phyloP scores from a whole-genome alignment of 306 rosid species.

The Acacia melanoxylon region DNA sequence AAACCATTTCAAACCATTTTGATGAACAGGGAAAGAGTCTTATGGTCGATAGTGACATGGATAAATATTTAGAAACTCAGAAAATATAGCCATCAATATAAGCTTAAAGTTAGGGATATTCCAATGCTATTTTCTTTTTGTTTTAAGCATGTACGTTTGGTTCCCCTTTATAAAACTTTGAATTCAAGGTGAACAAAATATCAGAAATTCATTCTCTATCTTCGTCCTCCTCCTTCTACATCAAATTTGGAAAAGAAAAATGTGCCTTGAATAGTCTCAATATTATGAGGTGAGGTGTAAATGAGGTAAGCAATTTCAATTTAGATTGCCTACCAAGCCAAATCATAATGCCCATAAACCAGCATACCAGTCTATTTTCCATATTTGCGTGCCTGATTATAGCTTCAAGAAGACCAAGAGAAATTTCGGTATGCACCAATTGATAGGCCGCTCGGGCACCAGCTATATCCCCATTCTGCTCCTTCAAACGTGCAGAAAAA shows the following conservation, averaged over 20 bases:
- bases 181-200: too few relatives aligned
- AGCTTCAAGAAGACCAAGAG: slow-evolving; percentile 98
- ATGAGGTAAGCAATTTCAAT: slow-evolving; percentile 18
- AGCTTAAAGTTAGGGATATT: not conserved
- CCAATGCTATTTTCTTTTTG: too few relatives aligned
- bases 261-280: not conserved
- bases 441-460: slow-evolving; percentile 95
- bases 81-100: not conserved
- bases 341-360: slow-evolving; percentile 7
- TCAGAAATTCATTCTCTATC: too few relatives aligned
- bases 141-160: too few relatives aligned
- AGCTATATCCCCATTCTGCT: slow-evolving; percentile 76
- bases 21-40: too few relatives aligned
- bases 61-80: too few relatives aligned
- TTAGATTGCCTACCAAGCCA: slow-evolving; percentile 13
- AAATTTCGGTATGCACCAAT: slow-evolving; percentile 85
- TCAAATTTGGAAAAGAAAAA: not conserved
- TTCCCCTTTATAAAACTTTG: too few relatives aligned
- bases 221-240: not conserved
- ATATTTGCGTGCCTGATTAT: slow-evolving; percentile 89
- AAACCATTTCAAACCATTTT: too few relatives aligned
- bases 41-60: too few relatives aligned
- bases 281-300: slow-evolving; percentile 11
- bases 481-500: slow-evolving; percentile 91
- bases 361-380: slow-evolving; percentile 89